Percentiles rank a stretch among this genome's conserved stretches.
phyloP scores from a whole-genome alignment of 2,329 filamentous ascomycete species.

The Botrytis fabae region DNA sequence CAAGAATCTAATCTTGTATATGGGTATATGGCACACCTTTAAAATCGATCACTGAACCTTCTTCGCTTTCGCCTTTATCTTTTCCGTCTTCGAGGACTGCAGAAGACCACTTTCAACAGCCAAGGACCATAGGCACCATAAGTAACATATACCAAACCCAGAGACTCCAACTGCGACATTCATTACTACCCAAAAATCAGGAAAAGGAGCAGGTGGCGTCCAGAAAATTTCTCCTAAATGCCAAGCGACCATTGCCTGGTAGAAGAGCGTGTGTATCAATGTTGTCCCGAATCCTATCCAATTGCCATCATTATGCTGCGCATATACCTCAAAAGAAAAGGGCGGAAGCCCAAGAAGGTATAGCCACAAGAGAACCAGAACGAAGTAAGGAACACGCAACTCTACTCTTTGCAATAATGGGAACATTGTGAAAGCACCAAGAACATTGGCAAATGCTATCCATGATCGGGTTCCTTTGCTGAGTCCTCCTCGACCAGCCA shows the following conservation, averaged over 20 bases:
- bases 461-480: constrained; percentile 76
- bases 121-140: constrained; percentile 81
- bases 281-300: constrained; percentile 59
- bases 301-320: constrained; percentile 49
- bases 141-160: constrained; percentile 83
- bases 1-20: constrained; percentile 8
- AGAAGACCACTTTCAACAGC: constrained; percentile 53
- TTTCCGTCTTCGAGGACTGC: constrained; percentile 28
- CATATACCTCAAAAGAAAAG: constrained; percentile 68
- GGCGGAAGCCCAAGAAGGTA: constrained; percentile 88
- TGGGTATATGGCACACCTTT: constrained; percentile 37
- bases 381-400: constrained; percentile 78
- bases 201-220: constrained; percentile 70
- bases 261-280: constrained; percentile 73
- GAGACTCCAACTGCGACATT: constrained; percentile 85
- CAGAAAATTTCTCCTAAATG: constrained; percentile 73
- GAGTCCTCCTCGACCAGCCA: constrained; percentile 77
- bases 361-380: constrained; percentile 84
- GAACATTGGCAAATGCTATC: constrained; percentile 93
- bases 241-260: constrained; percentile 76
- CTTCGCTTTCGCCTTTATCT: constrained; percentile 30
- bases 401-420: constrained; percentile 85
- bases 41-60: constrained; percentile 34
- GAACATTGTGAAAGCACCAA: constrained; percentile 92
- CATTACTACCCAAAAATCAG: constrained; percentile 90